Evolutionary conservation across 768 basidiomycete genomes (phyloP), one percentile per base, ranked within the genome.

Genomic region (Leccinum disarticulatum): DNA sequence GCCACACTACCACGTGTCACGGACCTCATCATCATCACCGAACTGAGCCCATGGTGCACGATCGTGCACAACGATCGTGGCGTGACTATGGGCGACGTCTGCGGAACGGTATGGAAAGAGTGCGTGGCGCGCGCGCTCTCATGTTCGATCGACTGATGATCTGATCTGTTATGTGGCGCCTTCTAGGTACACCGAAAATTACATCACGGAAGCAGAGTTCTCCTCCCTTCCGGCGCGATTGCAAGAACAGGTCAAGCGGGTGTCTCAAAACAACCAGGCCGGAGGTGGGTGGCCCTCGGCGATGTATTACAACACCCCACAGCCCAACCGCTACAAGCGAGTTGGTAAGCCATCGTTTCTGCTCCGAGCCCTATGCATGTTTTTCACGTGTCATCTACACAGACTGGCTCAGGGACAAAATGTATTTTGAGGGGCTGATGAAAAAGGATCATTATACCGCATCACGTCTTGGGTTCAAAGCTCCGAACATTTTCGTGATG

Each of bases 401-500:
- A 91, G 91, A 92, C 66, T 93, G 90, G 89, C 80, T 93, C 19
- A 81, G 87, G 48, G 91, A 92, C 56, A 80, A 81, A 56, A 77
- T 81, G 22, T 90, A 79, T 71, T 91, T 93, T 59, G 90, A 93
- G 59, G 79, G 80, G 15, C 65, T 93, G 57, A 64, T 64, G 11
- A 83, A 78, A 68, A 82, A 87, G 62, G 88, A 91, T 63, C 67
- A 65, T 8, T 93, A 92, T 64, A 77, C 80, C 2, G 64, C 73
- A 28, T 69, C 77, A 9, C 81, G 90, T 6, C 82, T 93, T 30
- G 91, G 91, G 2, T 93, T 84, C 74, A 81, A 79, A 56, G 91
- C 91, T 3, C 84, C 90, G 6, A 93, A 93, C 68, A 82, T 92
- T 41, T 90, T 90, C 68, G 78, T 91, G 41, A 84, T 93, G 87